These are phyloP conservation scores for Carpinus fangiana DNA, from an alignment of 306 rosid genomes.

Conservation along the genomic window DNA sequence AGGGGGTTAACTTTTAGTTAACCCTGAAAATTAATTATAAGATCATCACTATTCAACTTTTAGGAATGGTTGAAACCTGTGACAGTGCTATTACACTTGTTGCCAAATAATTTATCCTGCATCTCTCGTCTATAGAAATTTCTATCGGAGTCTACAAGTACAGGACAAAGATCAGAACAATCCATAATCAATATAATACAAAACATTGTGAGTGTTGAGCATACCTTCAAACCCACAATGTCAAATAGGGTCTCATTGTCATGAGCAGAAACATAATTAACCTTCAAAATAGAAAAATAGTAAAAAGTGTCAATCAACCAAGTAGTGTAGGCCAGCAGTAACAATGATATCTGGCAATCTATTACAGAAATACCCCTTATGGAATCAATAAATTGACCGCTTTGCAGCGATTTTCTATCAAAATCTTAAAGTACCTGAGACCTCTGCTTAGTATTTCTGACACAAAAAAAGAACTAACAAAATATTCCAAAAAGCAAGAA, in stretches of 20 bases:
- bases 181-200: slow-evolving; percentile 6
- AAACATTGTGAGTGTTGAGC: slow-evolving; percentile 15
- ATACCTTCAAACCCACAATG: slow-evolving; percentile 84
- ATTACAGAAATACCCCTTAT: not conserved
- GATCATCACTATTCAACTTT: slow-evolving; percentile 17
- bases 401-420: not conserved
- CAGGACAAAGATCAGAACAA: slow-evolving; percentile 26
- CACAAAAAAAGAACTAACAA: not conserved
- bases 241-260: slow-evolving; percentile 92
- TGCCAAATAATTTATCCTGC: slow-evolving; percentile 93
- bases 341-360: not conserved
- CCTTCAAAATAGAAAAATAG: slow-evolving; percentile 49
- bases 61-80: slow-evolving; percentile 56
- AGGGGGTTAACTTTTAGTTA: no score
- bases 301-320: slow-evolving; percentile 20
- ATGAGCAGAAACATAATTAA: slow-evolving; percentile 94
- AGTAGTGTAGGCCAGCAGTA: not conserved
- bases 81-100: slow-evolving; percentile 80
- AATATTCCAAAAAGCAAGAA: not conserved
- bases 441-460: not conserved
- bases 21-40: not conserved
- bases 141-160: slow-evolving; percentile 60
- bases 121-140: slow-evolving; percentile 67
- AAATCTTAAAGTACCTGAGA: not conserved
- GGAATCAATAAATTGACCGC: not conserved